These are phyloP conservation scores for Strigomonas oncopelti DNA, from an alignment of 208 protist genomes.

Conservation along the genomic window DNA sequence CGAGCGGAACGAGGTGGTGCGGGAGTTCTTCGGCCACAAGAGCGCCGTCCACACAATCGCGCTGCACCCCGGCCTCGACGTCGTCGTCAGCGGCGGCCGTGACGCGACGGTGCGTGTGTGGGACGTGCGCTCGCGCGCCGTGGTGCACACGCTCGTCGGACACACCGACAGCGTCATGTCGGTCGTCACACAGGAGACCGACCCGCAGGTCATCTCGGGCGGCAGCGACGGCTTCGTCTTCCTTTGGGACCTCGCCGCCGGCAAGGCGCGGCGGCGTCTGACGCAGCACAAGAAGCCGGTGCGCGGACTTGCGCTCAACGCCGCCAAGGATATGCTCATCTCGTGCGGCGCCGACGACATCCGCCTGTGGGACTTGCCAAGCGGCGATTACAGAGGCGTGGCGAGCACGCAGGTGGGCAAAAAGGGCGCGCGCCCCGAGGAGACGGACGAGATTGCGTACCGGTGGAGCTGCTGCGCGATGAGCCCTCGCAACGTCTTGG, in stretches of 20 bases:
- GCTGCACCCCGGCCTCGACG: constrained; percentile 96
- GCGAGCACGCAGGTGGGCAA: constrained; percentile 64
- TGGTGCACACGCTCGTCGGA: constrained; percentile 87
- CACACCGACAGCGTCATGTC: constrained; percentile 93
- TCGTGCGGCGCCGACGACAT: constrained; percentile 96
- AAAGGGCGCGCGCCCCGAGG: constrained; percentile 47
- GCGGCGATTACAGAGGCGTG: constrained; percentile 94
- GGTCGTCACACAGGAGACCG: constrained; percentile 79
- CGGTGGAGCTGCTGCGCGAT: constrained; percentile 85
- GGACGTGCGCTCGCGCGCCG: constrained; percentile 81
- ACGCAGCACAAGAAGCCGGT: constrained; percentile 99
- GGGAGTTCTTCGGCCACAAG: constrained; percentile 98
- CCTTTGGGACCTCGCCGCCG: constrained; percentile 90
- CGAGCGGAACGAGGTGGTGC: constrained; percentile 91
- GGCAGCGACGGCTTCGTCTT: constrained; percentile 91
- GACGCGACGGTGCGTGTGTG: constrained; percentile 94
- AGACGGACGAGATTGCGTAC: constrained; percentile 40
- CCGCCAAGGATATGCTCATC: constrained; percentile 90
- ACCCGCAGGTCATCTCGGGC: constrained; percentile 93
- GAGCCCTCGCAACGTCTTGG: constrained; percentile 88
- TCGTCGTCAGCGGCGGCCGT: constrained; percentile 97
- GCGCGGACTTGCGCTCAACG: constrained; percentile 86
- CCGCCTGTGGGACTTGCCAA: constrained; percentile 95
- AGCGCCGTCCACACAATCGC: constrained; percentile 90
- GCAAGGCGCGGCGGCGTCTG: constrained; percentile 66